phyloP scores from a whole-genome alignment of 129 eudicot species.

The Gnaphalium uliginosum region DNA sequence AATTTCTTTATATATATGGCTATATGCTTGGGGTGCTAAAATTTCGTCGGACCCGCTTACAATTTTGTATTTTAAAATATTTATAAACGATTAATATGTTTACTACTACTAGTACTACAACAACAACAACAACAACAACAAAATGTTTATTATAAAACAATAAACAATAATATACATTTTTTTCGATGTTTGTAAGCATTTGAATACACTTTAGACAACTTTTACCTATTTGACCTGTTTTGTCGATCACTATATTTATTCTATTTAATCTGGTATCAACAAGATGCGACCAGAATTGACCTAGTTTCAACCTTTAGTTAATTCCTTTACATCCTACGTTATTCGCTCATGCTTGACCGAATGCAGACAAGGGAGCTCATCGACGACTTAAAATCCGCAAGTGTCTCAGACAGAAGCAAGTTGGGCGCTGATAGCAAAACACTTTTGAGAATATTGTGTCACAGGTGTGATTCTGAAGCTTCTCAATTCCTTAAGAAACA shows the following conservation, averaged over 20 bases:
- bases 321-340: neutral
- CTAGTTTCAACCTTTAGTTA: neutral
- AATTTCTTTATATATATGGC: too few relatives aligned
- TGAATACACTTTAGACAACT: neutral
- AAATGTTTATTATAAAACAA: too few relatives aligned
- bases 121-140: too few relatives aligned
- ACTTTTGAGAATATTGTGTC: conserved; percentile 78
- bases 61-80: too few relatives aligned
- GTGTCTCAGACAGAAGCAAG: conserved; percentile 67
- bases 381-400: conserved; percentile 75
- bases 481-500: conserved; percentile 98
- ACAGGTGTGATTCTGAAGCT: conserved; percentile 87
- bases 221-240: neutral
- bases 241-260: neutral
- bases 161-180: too few relatives aligned
- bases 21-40: too few relatives aligned
- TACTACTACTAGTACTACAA: too few relatives aligned
- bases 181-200: too few relatives aligned
- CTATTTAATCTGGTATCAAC: neutral
- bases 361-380: conserved; percentile 89
- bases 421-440: conserved; percentile 87
- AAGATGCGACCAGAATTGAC: neutral
- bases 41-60: too few relatives aligned
- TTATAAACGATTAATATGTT: too few relatives aligned
- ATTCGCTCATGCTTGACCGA: conserved; percentile 18